Base-by-base conservation (phyloP, 1,284 basidiomycete genomes). In the Cryptococcus amylolentus region DNA sequence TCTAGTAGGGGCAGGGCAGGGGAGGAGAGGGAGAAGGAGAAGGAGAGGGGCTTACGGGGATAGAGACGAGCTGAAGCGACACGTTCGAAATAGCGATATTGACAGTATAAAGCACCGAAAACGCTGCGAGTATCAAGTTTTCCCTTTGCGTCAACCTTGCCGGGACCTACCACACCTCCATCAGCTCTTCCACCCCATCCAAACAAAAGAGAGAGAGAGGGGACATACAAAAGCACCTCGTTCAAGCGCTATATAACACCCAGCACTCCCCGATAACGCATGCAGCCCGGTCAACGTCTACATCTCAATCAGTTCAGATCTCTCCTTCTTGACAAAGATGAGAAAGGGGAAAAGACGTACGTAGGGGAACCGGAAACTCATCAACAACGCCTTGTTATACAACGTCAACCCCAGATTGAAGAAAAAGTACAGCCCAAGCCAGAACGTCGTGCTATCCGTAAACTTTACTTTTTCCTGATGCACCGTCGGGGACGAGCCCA, bases 31-130 rank as follows among this genome's bases (percentile, higher is more conserved):
- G 12, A 53, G 13, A 20, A 10, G 47, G 27, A 8, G 6, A 28
- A 16, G 8, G 39, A 4, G 13, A 13, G 13, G 12, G 4, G 84
- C 89, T 68, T 61, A 92, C 91, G 1, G 93, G 92, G 5, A 96
- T 85, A 9, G 92, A 92, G 47, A 96, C 93, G 27, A 96, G 80
- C 62, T 88, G 77, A 20, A 96, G 80, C 2, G 89, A 92, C 20
- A 91, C 79, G 75, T 97, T 96, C 78, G 89, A 93, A 49, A 95
- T 87, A 26, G 88, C 88, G 65, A 97, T 94, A 70, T 97, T 96
- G 71, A 93, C 79, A 6, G 92, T 88, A 75, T 95, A 96, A 0
- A 96, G 80, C 9, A 87, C 79, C 60, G 90, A 93, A 78, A 95
- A 97, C 1, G 85, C 83, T 16, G 84, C 74, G 28, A 96, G 80